Evolutionary conservation across 2,329 filamentous ascomycete genomes (phyloP), one percentile per base, ranked within the genome.

Genomic region (Coccinonectria pachysandricola): DNA sequence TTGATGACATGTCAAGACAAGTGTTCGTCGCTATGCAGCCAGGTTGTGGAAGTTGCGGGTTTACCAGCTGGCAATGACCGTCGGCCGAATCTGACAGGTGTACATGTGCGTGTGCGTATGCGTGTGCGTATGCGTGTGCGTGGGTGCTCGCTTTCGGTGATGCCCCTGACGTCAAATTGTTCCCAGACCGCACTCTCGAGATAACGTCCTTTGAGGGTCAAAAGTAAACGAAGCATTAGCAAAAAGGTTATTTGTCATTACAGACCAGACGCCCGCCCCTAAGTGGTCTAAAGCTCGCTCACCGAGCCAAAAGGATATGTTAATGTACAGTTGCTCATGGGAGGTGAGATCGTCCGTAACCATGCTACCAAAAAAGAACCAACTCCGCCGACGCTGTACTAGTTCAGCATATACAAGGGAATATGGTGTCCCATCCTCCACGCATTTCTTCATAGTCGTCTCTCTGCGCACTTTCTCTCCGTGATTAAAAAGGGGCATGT

Each of bases 291-390:
- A 59, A 60, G 56, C 55, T 57, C 54, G 54, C 53, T 53, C 50
- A 47, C 50, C 50, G 35, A 45, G 45, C 52, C 53, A 44, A 46
- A 49, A 54, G 52, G n/a, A n/a, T n/a, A n/a, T n/a, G n/a, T n/a
- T 66, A 66, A 55, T 64, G 56, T 68, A 67, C 62, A 68, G 46
- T 56, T 42, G 49, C 52, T 57, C 53, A 59, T 56, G 50, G 54
- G 64, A 65, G 63, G 60, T 65, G 65, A 64, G 62, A 68, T 64
- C 54, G 55, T 63, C 58, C 55, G 55, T 60, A 54, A 53, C 54
- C 55, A 62, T 45, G 45, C 41, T 40, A 37, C 45, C 42, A 43
- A 45, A n/a, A n/a, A n/a, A n/a, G n/a, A n/a, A n/a, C n/a, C n/a
- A n/a, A 48, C 45, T 45, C 45, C 44, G 31, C 31, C 42, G 27